Conservation (phyloP, 2,329 filamentous ascomycete species). For the Claviceps arundinis region DNA sequence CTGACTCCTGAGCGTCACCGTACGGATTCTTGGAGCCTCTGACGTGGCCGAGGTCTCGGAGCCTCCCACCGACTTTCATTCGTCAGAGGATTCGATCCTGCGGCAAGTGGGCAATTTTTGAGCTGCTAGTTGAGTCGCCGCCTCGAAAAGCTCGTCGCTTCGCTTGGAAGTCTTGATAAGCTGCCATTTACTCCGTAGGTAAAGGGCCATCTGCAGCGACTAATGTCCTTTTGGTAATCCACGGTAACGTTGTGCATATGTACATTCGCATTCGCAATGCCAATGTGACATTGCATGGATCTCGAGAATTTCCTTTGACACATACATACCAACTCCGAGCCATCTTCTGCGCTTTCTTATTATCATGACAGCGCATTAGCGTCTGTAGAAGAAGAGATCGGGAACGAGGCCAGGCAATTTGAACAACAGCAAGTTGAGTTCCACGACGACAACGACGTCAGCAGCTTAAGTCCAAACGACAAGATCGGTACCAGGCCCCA, state of each 20-base stretch:
- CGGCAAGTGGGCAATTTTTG: background rate
- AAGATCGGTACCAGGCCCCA: too few relatives aligned
- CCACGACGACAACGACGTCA: background rate
- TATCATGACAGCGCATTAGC: background rate
- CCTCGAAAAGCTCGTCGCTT: background rate
- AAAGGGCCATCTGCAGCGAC: background rate
- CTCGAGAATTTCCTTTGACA: background rate
- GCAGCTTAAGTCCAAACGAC: background rate
- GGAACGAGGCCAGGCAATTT: too few relatives aligned
- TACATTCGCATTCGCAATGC: background rate
- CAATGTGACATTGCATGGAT: background rate
- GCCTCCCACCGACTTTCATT: background rate
- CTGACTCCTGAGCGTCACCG: too few relatives aligned
- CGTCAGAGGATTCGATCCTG: background rate
- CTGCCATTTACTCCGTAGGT: background rate
- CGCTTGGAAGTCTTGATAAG: background rate
- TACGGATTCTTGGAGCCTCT: background rate
- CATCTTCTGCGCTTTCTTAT: background rate
- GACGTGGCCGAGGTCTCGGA: background rate
- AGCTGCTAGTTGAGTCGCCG: background rate
- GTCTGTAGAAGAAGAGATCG: too few relatives aligned
- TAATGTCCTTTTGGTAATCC: too few relatives aligned
- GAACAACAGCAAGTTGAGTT: background rate
- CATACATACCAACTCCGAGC: too few relatives aligned
- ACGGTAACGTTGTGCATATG: too few relatives aligned